Evolutionary conservation across 257 asterid genomes (phyloP).

Genomic region (Phtheirospermum japonicum): DNA sequence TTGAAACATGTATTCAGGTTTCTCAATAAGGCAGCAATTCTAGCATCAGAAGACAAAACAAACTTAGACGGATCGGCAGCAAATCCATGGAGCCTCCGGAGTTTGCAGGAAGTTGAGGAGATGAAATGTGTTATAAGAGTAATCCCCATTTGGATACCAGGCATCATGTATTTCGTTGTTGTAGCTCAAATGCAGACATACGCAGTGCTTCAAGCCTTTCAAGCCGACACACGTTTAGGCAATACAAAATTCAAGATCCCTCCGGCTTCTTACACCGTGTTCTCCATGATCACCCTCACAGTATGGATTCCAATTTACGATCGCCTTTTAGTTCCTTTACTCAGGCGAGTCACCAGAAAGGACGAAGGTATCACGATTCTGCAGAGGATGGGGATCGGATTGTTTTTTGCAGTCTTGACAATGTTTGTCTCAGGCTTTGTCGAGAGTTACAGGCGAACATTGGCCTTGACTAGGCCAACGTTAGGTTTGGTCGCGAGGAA

Average conservation of each 20-base stretch:
- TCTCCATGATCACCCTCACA: background rate
- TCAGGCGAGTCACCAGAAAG: background rate
- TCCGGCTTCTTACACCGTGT: background rate
- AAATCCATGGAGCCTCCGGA: constrained; percentile 29
- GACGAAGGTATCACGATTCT: background rate
- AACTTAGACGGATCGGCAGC: constrained; percentile 27
- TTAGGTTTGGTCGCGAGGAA: constrained; percentile 22
- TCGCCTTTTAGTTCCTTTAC: background rate
- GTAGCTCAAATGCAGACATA: background rate
- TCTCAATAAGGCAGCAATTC: constrained; percentile 29
- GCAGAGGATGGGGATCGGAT: background rate
- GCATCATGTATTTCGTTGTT: constrained; percentile 23
- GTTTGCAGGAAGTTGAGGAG: constrained; percentile 31
- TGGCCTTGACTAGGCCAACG: constrained; percentile 19
- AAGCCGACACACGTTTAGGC: background rate
- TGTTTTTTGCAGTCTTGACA: background rate
- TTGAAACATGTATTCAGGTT: constrained; percentile 24
- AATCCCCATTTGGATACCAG: constrained; percentile 34
- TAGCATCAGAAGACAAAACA: constrained; percentile 20
- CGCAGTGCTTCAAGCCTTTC: background rate
- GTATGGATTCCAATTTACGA: background rate
- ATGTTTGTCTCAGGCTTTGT: background rate
- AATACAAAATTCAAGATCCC: background rate
- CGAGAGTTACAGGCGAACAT: background rate
- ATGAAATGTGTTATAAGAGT: constrained; percentile 27